Evolutionary conservation across 1,139 yeast species (phyloP), one percentile per base, ranked within the genome.

Genomic region (Blastobotrys ciferrii): DNA sequence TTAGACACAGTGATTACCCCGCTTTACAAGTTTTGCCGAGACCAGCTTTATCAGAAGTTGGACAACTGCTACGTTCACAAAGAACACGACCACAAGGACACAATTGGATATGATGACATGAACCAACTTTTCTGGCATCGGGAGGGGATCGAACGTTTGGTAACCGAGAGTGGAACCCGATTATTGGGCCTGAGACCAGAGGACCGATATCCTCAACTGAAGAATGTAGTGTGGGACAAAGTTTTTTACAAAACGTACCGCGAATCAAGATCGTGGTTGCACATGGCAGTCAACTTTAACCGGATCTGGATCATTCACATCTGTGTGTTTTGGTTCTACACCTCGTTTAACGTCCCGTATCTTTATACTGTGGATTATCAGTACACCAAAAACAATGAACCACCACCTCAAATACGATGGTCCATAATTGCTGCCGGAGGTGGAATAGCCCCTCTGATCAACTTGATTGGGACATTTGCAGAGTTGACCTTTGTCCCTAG

Each of bases 111-210:
- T 61, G 96, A 88, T 64, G 96, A 88, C 63, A 74, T 87, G 46
- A 88, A 88, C 63, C 96, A 85, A 61, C 72, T 84, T 18, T 88
- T 88, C 61, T 88, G 96, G 96, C 81, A 81, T 56, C 76, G 79
- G 0, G 76, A 79, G 49, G 87, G 88, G 0, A 65, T 88, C 11
- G 69, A 73, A 44, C 69, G 75, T 42, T 68, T 88, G 11, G 60
- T 81, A 7, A 57, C 59, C 2, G 73, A 77, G 42, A 76, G 75
- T 0, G 63, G 66, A 17, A 32, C 42, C 1, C 62, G 70, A 42
- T 62, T 85, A 6, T 70, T 80, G 39, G 77, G 74, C 44, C 54
- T 76, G 5, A 72, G 76, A 0, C 62, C 67, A 7, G 61, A 66
- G 2, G 66, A 76, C 43, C 67, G 95, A 55, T 84, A 75, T 58